Evolutionary conservation across 2,329 filamentous ascomycete genomes (phyloP).

Genomic region (Neophaeococcomyces mojaviensis): DNA sequence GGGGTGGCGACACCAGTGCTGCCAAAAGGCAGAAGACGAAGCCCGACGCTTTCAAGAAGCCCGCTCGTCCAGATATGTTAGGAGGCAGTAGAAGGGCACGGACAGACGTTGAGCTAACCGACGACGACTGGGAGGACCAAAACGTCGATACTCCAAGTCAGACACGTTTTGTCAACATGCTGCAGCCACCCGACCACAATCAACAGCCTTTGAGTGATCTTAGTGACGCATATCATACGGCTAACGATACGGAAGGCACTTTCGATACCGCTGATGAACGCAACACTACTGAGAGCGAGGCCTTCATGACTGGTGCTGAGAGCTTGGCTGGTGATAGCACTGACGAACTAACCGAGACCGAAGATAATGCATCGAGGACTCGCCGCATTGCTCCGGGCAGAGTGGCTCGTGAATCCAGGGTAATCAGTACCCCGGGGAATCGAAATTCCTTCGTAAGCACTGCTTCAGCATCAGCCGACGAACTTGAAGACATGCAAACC

Average conservation of each 20-base stretch:
- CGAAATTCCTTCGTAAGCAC: slow-evolving; percentile 74
- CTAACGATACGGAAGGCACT: slow-evolving; percentile 63
- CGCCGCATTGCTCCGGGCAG: slow-evolving; percentile 28
- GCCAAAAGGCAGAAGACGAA: slow-evolving; percentile 55
- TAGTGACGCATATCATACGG: slow-evolving; percentile 69
- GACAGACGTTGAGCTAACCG: slow-evolving; percentile 72
- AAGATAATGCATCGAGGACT: slow-evolving; percentile 42
- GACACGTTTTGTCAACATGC: slow-evolving; percentile 22
- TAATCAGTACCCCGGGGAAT: slow-evolving; percentile 44
- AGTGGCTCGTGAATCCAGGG: slow-evolving; percentile 35
- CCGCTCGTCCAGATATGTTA: slow-evolving; percentile 62
- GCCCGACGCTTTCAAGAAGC: slow-evolving; percentile 68
- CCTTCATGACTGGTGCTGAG: slow-evolving; percentile 90
- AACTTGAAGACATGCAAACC: slow-evolving; percentile 61
- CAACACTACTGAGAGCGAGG: slow-evolving; percentile 75
- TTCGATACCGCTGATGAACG: slow-evolving; percentile 74
- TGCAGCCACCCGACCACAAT: slow-evolving; percentile 17
- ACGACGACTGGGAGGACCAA: slow-evolving; percentile 87
- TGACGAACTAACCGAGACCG: slow-evolving; percentile 80
- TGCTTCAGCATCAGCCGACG: slow-evolving; percentile 75
- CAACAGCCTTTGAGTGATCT: slow-evolving; percentile 38
- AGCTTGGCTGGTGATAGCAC: slow-evolving; percentile 61
- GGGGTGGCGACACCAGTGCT: slow-evolving; percentile 41
- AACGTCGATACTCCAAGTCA: slow-evolving; percentile 40
- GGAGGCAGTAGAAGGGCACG: slow-evolving; percentile 66